Conservation (phyloP, 176 grass and related monocot species). For the Phyllostachys edulis region DNA sequence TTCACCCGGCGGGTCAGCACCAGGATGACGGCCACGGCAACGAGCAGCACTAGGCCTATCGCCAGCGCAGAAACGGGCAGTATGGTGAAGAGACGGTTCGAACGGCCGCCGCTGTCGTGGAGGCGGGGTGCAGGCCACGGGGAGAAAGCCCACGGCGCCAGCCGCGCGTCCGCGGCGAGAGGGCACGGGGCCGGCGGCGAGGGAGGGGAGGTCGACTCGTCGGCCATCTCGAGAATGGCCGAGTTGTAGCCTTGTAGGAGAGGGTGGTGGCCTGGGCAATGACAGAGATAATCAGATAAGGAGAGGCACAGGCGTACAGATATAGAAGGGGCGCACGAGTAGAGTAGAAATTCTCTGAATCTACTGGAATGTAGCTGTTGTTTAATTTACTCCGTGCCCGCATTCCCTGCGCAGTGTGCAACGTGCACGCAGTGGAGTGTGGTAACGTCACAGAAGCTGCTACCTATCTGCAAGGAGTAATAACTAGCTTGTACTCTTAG, state of each 20-base stretch:
- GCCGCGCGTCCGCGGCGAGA: not conserved
- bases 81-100: constrained; percentile 39
- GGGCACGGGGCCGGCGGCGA: constrained; percentile 28
- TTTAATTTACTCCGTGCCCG: not conserved
- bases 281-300: constrained; percentile 12
- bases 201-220: constrained; percentile 12
- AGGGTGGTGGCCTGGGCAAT: not conserved
- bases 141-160: constrained; percentile 27
- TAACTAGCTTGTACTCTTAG: not conserved
- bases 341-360: constrained; percentile 34
- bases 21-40: constrained; percentile 36
- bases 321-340: not conserved
- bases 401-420: not conserved
- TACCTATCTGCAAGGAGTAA: not conserved
- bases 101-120: not conserved
- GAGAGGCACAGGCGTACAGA: not conserved
- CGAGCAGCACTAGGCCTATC: constrained; percentile 34
- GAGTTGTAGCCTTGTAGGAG: not conserved
- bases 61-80: constrained; percentile 44
- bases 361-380: constrained; percentile 34
- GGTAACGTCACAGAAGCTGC: not conserved
- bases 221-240: constrained; percentile 9
- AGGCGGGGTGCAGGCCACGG: constrained; percentile 20
- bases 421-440: not conserved
- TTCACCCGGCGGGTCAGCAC: constrained; percentile 14